phyloP scores from a whole-genome alignment of 2,329 filamentous ascomycete genomes.

The Aureobasidium lini region DNA sequence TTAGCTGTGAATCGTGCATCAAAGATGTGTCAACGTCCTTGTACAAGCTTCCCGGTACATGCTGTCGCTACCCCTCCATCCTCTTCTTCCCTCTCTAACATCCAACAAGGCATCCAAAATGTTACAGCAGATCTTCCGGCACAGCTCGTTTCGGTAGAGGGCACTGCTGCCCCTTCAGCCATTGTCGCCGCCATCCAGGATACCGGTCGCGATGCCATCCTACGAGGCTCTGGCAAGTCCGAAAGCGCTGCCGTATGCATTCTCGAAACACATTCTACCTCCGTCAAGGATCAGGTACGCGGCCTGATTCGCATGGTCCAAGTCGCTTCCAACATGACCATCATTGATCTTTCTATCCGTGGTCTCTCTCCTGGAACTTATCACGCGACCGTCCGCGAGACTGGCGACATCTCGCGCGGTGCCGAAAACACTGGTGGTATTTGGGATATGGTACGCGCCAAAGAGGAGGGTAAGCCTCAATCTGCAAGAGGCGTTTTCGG shows the following conservation, averaged over 20 bases:
- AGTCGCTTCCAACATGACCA: constrained; percentile 66
- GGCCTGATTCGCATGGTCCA: constrained; percentile 92
- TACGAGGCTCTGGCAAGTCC: constrained; percentile 78
- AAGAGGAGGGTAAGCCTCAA: constrained; percentile 33
- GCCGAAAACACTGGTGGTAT: constrained; percentile 75
- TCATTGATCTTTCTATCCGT: constrained; percentile 80
- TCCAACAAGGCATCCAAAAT: constrained; percentile 61
- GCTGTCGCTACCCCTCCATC: constrained; percentile 12
- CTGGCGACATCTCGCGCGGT: constrained; percentile 77
- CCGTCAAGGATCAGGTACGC: constrained; percentile 61
- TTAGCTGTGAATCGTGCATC: constrained; percentile 85
- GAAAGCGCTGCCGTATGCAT: constrained; percentile 96
- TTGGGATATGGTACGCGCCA: constrained; percentile 55
- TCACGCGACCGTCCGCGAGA: constrained; percentile 74
- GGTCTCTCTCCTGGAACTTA: constrained; percentile 78
- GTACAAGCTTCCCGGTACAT: constrained; percentile 59
- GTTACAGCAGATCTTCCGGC: constrained; percentile 75
- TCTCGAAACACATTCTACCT: constrained; percentile 69
- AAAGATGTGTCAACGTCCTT: constrained; percentile 76
- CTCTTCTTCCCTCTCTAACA: neutral
- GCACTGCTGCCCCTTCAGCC: constrained; percentile 81
- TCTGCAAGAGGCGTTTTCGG: constrained; percentile 61
- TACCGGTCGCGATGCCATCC: constrained; percentile 87
- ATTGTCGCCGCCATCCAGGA: constrained; percentile 84
- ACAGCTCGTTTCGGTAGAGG: constrained; percentile 77